phyloP scores from a whole-genome alignment of 108 stramenopile species.

The Seminavis robusta region DNA sequence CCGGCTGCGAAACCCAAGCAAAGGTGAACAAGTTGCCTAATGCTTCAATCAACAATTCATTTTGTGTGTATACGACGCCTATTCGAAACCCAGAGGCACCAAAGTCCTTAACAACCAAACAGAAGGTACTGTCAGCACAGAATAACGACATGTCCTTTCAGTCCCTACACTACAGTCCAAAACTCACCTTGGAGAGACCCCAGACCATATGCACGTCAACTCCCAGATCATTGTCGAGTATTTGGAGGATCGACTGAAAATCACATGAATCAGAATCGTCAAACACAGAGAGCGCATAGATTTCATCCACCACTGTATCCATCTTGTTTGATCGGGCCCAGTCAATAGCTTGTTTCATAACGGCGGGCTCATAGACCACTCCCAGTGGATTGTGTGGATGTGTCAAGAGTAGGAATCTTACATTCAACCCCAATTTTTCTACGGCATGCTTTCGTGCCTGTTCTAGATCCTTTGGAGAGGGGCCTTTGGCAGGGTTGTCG shows the following conservation, averaged over 20 bases:
- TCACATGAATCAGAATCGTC: no score
- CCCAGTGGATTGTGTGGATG: constrained; percentile 92
- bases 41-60: constrained; percentile 38
- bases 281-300: constrained; percentile 82
- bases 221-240: constrained; percentile 57
- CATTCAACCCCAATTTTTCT: constrained; percentile 45
- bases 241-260: constrained; percentile 64
- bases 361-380: constrained; percentile 48
- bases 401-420: constrained; percentile 68
- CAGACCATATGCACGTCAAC: constrained; percentile 79
- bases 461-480: not conserved
- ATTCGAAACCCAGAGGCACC: constrained; percentile 79
- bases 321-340: constrained; percentile 65
- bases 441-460: not conserved
- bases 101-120: no score
- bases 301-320: constrained; percentile 81
- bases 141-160: no score
- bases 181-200: constrained; percentile 76
- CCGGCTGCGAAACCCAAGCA: constrained; percentile 58
- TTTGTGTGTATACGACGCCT: constrained; percentile 79
- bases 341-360: constrained; percentile 37
- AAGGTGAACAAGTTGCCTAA: constrained; percentile 73
- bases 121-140: no score
- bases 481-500: not conserved
- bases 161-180: no score